phyloP scores from a whole-genome alignment of 2,329 filamentous ascomycete species.

The Akanthomyces lecanii region DNA sequence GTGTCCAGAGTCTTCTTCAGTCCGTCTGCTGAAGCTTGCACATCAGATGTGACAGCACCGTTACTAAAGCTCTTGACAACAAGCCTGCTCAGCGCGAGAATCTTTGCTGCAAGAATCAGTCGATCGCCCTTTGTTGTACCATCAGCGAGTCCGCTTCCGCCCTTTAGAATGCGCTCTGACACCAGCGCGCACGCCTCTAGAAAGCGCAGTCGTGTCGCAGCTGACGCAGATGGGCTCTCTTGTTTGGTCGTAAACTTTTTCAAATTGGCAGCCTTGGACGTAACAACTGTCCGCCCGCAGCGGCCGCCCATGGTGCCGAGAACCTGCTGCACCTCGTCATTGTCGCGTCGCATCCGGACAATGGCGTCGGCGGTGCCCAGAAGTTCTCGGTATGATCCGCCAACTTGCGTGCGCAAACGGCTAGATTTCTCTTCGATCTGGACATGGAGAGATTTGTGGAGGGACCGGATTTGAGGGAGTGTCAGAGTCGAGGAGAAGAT shows the following conservation, averaged over 20 bases:
- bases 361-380: slow-evolving; percentile 93
- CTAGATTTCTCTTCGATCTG: slow-evolving; percentile 59
- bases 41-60: slow-evolving; percentile 29
- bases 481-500: slow-evolving; percentile 54
- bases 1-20: slow-evolving; percentile 60
- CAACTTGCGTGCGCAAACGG: slow-evolving; percentile 60
- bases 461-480: slow-evolving; percentile 59
- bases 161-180: slow-evolving; percentile 46
- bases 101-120: slow-evolving; percentile 60
- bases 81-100: slow-evolving; percentile 70
- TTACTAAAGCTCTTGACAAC: slow-evolving; percentile 69
- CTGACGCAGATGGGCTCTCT: slow-evolving; percentile 25
- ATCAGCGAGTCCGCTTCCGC: slow-evolving; percentile 29
- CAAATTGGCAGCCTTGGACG: slow-evolving; percentile 59
- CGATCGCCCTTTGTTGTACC: slow-evolving; percentile 41
- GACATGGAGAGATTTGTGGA: slow-evolving; percentile 56
- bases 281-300: slow-evolving; percentile 70
- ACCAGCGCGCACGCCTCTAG: slow-evolving; percentile 50
- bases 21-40: slow-evolving; percentile 47
- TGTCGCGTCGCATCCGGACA: slow-evolving; percentile 78
- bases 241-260: slow-evolving; percentile 38
- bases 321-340: slow-evolving; percentile 66
- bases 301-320: slow-evolving; percentile 68
- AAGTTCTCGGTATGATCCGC: slow-evolving; percentile 75
- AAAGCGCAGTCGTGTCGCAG: slow-evolving; percentile 44